These are phyloP conservation scores for Lentinus polychrous DNA, from an alignment of 1,284 basidiomycete genomes.

Conservation along the genomic window DNA sequence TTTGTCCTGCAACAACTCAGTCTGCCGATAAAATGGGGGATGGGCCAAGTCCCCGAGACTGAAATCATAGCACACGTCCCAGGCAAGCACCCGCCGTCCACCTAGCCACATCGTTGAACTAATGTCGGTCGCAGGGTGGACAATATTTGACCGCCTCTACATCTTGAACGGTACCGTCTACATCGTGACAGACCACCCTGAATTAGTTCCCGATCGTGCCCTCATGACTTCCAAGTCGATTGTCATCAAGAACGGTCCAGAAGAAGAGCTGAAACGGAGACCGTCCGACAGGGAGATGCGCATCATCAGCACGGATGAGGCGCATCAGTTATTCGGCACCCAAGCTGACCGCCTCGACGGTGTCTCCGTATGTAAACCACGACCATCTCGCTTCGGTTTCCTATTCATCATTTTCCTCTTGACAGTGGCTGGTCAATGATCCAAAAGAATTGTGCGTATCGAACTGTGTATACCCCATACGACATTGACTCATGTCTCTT, in stretches of 20 bases:
- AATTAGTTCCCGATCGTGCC: constrained; percentile 43
- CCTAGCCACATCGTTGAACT: not conserved
- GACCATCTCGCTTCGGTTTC: not conserved
- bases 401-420: constrained; percentile 1
- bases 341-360: constrained; percentile 58
- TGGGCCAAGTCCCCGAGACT: constrained; percentile 45
- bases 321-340: constrained; percentile 61
- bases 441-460: constrained; percentile 67
- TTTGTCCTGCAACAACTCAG: constrained; percentile 24
- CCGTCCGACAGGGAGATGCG: constrained; percentile 76
- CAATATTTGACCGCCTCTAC: constrained; percentile 75
- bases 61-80: constrained; percentile 56
- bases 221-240: constrained; percentile 53
- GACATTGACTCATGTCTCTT: constrained; percentile 4
- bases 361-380: constrained; percentile 56
- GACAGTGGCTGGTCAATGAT: constrained; percentile 73
- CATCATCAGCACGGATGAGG: constrained; percentile 65
- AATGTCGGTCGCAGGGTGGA: constrained; percentile 56
- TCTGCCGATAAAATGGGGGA: constrained; percentile 24
- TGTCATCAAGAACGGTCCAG: constrained; percentile 38
- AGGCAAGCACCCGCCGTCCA: constrained; percentile 29
- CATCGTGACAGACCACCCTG: constrained; percentile 55
- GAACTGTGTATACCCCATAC: not conserved
- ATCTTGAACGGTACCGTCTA: constrained; percentile 72
- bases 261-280: constrained; percentile 38